Conservation (phyloP, 768 basidiomycete genomes). For the Tulasnella calospora region DNA sequence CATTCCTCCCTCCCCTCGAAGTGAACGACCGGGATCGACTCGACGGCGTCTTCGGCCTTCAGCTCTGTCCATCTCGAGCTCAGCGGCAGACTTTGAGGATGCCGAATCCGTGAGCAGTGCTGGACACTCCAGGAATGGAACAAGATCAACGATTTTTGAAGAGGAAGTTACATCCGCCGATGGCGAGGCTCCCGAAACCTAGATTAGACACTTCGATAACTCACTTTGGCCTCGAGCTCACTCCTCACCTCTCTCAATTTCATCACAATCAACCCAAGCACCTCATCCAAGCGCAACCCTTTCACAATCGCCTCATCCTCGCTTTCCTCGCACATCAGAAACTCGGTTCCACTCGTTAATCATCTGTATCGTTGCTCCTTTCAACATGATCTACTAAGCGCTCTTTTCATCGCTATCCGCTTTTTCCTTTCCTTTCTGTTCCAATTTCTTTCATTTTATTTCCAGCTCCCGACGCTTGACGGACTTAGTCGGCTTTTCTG, state of each 20-base stretch:
- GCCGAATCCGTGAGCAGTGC: constrained; percentile 18
- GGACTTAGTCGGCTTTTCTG: neutral
- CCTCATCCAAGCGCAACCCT: neutral
- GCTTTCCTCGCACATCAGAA: neutral
- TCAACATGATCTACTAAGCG: neutral
- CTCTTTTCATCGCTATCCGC: neutral
- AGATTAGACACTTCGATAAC: neutral
- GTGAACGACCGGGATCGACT: neutral
- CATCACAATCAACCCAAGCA: neutral
- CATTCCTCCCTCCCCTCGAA: constrained; percentile 12
- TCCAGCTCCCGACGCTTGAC: neutral
- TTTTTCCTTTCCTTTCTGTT: neutral
- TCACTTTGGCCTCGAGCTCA: neutral
- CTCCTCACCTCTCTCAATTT: neutral
- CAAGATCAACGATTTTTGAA: constrained; percentile 3
- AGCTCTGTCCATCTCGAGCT: constrained; percentile 15
- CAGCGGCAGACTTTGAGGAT: constrained; percentile 12
- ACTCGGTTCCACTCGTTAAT: neutral
- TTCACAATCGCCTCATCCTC: neutral
- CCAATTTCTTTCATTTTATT: neutral
- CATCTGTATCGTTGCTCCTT: neutral
- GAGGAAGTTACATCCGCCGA: neutral
- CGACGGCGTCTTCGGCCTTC: neutral
- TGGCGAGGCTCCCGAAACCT: neutral
- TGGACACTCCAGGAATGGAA: constrained; percentile 1